Conservation (phyloP, 352 stramenopile genomes). For the Elongisporangium undulatum region DNA sequence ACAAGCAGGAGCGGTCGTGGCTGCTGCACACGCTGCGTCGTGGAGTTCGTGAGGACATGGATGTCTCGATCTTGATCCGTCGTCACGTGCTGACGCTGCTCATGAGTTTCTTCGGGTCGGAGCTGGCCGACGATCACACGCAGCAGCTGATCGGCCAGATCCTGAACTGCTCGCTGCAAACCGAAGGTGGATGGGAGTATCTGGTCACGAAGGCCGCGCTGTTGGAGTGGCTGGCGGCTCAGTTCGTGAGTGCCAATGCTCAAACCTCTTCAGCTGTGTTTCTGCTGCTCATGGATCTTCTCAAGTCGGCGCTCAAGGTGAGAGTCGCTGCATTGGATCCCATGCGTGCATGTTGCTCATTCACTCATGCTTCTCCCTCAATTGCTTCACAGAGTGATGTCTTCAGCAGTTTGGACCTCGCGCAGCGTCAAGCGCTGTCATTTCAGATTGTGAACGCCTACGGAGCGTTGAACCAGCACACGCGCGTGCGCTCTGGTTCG, state of each 20-base stretch:
- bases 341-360: not conserved
- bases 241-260: conserved; percentile 25
- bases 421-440: conserved; percentile 31
- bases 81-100: conserved; percentile 80
- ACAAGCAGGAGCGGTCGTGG: conserved; percentile 82
- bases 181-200: conserved; percentile 36
- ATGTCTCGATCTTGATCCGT: conserved; percentile 65
- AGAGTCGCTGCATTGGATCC: conserved; percentile 5
- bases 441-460: conserved; percentile 37
- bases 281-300: conserved; percentile 32
- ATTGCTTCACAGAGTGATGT: not conserved
- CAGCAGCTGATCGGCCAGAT: conserved; percentile 67
- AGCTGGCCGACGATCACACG: conserved; percentile 74
- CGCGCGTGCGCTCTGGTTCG: not conserved
- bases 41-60: conserved; percentile 55
- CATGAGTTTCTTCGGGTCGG: conserved; percentile 75
- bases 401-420: conserved; percentile 26
- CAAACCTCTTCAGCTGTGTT: conserved; percentile 20
- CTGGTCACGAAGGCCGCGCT: conserved; percentile 61
- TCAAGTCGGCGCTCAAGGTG: conserved; percentile 29
- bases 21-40: conserved; percentile 72
- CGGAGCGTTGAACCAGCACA: conserved; percentile 21
- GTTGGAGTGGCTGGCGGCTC: conserved; percentile 50
- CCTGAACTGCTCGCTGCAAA: conserved; percentile 40
- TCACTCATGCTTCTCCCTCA: conserved; percentile 5